Evolutionary conservation across 225 moss, liverwort and hornwort genomes (phyloP).

Genomic region (Pleurozium schreberi): DNA sequence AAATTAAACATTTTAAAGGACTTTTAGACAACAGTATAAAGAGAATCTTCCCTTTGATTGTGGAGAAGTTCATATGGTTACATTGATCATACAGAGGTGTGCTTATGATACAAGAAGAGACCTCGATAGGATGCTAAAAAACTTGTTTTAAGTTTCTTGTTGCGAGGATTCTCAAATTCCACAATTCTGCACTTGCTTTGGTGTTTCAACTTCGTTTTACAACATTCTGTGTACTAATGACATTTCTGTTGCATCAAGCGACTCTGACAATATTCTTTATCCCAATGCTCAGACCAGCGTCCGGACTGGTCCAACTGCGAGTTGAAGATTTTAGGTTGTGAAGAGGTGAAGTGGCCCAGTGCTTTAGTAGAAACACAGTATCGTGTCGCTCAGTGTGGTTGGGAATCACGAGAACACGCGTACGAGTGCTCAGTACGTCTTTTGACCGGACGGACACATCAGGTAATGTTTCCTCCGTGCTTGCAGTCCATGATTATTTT

Average conservation of each 20-base stretch:
- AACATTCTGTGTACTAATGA: not conserved
- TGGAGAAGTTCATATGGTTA: not conserved
- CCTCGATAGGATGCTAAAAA: not conserved
- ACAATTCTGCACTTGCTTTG: not conserved
- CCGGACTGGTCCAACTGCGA: conserved; percentile 67
- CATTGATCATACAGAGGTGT: not conserved
- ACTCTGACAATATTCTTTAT: not conserved
- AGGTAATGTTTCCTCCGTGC: conserved; percentile 30
- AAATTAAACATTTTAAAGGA: not conserved
- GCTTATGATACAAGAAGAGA: not conserved
- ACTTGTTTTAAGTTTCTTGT: not conserved
- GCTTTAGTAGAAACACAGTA: conserved; percentile 28
- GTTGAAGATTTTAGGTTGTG: conserved; percentile 64
- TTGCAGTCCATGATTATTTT: not conserved
- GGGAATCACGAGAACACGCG: conserved; percentile 56
- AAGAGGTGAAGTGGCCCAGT: conserved; percentile 71
- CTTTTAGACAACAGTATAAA: not conserved
- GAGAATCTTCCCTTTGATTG: not conserved
- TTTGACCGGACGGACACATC: conserved; percentile 92
- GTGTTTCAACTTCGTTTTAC: not conserved
- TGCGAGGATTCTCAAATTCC: not conserved
- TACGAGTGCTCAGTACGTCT: conserved; percentile 76
- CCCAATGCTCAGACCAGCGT: conserved; percentile 26
- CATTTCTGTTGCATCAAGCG: not conserved
- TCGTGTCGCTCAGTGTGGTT: conserved; percentile 59